A percentile compares a stretch with the other conserved stretches of the same genome.
These are phyloP conservation scores for Erysimum pusillum DNA, from an alignment of 441 rosid species.

Conservation along the genomic window DNA sequence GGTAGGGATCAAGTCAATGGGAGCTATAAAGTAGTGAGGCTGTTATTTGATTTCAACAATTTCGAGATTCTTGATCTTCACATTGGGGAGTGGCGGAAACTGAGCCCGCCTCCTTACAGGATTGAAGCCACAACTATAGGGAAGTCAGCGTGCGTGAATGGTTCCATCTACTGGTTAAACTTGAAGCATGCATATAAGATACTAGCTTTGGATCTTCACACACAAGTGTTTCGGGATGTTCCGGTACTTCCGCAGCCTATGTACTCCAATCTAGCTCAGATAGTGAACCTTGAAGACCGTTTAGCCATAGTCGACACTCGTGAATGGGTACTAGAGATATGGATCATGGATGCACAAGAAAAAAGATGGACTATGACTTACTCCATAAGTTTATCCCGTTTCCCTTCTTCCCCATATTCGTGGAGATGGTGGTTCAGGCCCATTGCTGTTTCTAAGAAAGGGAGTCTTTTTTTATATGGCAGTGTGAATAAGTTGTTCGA, in stretches of 20 bases:
- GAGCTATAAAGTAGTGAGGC: constrained; percentile 10
- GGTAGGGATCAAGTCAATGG: neutral
- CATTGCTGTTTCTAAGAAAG: neutral
- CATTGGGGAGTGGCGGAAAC: constrained; percentile 1
- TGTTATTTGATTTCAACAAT: neutral
- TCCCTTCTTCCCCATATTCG: no score
- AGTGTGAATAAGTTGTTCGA: neutral
- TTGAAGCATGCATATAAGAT: neutral
- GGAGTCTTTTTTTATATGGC: neutral
- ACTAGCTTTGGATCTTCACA: constrained; percentile 14
- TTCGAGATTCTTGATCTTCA: neutral
- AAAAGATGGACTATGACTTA: constrained; percentile 1
- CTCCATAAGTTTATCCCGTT: neutral
- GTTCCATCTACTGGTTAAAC: neutral
- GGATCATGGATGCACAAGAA: neutral
- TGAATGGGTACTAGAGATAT: neutral
- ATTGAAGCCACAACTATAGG: neutral
- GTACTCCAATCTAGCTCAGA: neutral
- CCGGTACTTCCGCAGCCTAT: fast-evolving
- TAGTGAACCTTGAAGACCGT: neutral
- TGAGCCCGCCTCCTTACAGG: neutral
- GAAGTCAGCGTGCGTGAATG: neutral
- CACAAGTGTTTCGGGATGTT: neutral
- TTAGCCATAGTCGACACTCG: neutral
- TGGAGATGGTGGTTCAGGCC: neutral